These are phyloP conservation scores for Cryphonectria japonica DNA, from an alignment of 2,329 filamentous ascomycete genomes.

Conservation along the genomic window DNA sequence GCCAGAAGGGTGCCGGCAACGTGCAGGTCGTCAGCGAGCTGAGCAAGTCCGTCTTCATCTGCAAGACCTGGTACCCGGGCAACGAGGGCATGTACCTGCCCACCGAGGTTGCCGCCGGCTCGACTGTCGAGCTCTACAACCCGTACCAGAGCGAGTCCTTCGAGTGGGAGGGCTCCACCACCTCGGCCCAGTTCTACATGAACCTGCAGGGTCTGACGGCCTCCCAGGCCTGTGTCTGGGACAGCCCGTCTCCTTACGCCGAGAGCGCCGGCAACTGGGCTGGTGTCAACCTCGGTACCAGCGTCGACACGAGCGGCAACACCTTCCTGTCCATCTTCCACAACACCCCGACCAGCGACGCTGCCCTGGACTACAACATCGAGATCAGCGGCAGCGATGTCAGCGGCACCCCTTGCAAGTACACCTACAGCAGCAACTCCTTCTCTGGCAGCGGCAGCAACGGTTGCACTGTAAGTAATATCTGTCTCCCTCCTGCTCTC, in stretches of 20 bases:
- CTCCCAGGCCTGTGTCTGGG: conserved; percentile 77
- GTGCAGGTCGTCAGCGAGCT: conserved; percentile 80
- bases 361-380: conserved; percentile 77
- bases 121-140: conserved; percentile 70
- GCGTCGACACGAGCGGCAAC: conserved; percentile 63
- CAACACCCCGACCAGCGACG: conserved; percentile 75
- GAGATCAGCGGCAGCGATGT: conserved; percentile 50
- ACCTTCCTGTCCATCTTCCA: conserved; percentile 86
- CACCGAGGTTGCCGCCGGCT: conserved; percentile 62
- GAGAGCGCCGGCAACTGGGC: conserved; percentile 80
- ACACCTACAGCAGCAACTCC: conserved; percentile 43
- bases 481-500: background rate
- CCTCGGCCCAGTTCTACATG: conserved; percentile 95
- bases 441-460: conserved; percentile 37
- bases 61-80: conserved; percentile 96
- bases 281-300: conserved; percentile 83
- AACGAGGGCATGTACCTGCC: conserved; percentile 88
- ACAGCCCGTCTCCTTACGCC: conserved; percentile 45
- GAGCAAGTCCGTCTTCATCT: conserved; percentile 68
- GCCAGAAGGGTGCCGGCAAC: conserved; percentile 70
- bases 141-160: conserved; percentile 76
- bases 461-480: conserved; percentile 79
- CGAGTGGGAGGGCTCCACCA: conserved; percentile 72
- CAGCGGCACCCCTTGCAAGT: conserved; percentile 57
- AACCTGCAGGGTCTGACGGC: conserved; percentile 76